Percentiles rank a stretch among this genome's conserved stretches.
Evolutionary conservation across 2,329 filamentous ascomycete genomes (phyloP).

Genomic region (Aureobasidium melanogenum): DNA sequence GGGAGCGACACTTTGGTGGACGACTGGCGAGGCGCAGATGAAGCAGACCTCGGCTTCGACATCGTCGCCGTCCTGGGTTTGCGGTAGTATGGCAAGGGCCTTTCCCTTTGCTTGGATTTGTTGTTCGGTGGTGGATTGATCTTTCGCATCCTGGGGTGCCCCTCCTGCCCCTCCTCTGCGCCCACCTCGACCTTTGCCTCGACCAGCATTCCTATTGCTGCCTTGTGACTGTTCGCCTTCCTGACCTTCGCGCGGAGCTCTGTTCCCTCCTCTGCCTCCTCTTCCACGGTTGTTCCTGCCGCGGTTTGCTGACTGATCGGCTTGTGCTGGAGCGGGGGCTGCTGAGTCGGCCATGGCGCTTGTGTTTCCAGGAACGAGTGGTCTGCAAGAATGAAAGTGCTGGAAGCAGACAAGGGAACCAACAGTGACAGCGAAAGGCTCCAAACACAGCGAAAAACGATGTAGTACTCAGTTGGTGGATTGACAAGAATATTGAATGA

Average conservation of each 20-base stretch:
- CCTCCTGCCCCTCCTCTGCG: constrained; percentile 26
- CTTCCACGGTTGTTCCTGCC: constrained; percentile 26
- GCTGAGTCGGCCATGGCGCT: constrained; percentile 11
- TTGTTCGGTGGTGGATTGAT: constrained; percentile 16
- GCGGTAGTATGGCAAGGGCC: neutral
- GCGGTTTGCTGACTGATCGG: constrained; percentile 6
- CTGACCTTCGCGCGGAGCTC: constrained; percentile 21
- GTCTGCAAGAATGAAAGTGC: neutral
- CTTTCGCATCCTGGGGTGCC: constrained; percentile 20
- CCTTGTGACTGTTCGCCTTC: constrained; percentile 20
- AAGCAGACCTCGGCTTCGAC: constrained; percentile 73
- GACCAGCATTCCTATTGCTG: constrained; percentile 21
- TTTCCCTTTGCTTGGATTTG: constrained; percentile 9
- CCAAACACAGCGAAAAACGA: neutral
- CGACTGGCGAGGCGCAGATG: constrained; percentile 87
- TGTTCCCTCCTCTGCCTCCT: constrained; percentile 27
- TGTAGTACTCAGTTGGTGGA: neutral
- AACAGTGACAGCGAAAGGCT: neutral
- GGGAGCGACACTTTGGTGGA: constrained; percentile 79
- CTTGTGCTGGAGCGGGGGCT: neutral
- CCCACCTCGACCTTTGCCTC: constrained; percentile 23
- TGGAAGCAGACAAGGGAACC: neutral
- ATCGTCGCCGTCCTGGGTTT: constrained; percentile 19
- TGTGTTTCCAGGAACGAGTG: neutral
- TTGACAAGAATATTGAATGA: neutral